phyloP scores from a whole-genome alignment of 106 monocot genomes.

The Dactylorhiza incarnata region DNA sequence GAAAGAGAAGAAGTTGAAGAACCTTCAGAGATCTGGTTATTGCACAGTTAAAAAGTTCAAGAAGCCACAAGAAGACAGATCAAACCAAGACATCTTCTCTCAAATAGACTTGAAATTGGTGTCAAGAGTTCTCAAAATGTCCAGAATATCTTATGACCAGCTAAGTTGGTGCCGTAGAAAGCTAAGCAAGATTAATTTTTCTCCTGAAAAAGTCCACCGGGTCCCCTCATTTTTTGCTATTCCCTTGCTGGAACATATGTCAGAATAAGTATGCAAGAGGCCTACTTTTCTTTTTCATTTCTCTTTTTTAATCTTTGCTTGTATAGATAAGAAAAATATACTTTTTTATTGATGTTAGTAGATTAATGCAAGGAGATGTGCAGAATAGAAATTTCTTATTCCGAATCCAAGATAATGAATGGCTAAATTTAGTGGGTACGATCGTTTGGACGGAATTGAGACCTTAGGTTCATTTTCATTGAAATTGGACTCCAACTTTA shows the following conservation, averaged over 20 bases:
- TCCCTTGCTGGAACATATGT: slow-evolving; percentile 47
- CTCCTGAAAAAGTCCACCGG: slow-evolving; percentile 45
- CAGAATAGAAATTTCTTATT: too few species aligned
- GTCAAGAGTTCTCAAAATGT: slow-evolving; percentile 62
- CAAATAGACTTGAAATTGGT: slow-evolving; percentile 79
- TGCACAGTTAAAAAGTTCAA: slow-evolving; percentile 85
- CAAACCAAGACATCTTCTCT: slow-evolving; percentile 69
- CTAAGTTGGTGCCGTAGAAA: slow-evolving; percentile 72
- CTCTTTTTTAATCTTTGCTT: too few species aligned
- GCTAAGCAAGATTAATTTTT: slow-evolving; percentile 42
- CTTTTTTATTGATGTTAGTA: too few species aligned
- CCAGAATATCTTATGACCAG: slow-evolving; percentile 66
- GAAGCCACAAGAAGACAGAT: slow-evolving; percentile 54
- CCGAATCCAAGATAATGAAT: too few species aligned
- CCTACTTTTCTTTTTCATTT: too few species aligned
- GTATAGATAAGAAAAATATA: too few species aligned
- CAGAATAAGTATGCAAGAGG: too few species aligned
- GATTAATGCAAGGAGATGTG: too few species aligned
- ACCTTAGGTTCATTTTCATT: too few species aligned
- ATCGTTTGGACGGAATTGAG: too few species aligned
- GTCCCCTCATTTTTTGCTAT: slow-evolving; percentile 61
- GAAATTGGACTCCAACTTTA: too few species aligned
- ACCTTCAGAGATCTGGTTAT: slow-evolving; percentile 46
- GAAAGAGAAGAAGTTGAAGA: slow-evolving; percentile 79
- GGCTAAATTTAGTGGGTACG: too few species aligned